Percentiles rank a stretch among this genome's conserved stretches.
Evolutionary conservation across 176 grass and related monocot genomes (phyloP).

Genomic region (Echinochloa phyllopogon): DNA sequence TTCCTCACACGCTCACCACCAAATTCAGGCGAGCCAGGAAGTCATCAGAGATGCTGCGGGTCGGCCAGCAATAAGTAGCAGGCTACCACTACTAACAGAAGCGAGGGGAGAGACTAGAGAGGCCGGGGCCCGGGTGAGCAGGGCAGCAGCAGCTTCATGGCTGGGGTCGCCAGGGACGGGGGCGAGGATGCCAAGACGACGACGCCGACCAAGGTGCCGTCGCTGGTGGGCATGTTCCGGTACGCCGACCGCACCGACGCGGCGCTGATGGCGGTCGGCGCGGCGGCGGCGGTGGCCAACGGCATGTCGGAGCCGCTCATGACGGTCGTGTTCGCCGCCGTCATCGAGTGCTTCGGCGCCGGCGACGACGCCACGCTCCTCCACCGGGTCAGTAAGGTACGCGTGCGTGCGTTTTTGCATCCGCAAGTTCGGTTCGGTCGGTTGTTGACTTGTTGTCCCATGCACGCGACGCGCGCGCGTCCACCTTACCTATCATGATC

Average conservation of each 20-base stretch:
- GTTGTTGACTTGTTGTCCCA: no score
- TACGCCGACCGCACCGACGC: slow-evolving; percentile 47
- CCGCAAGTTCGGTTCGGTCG: no score
- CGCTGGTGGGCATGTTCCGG: slow-evolving; percentile 53
- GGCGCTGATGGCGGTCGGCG: slow-evolving; percentile 55
- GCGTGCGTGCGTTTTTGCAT: neutral
- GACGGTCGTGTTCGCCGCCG: slow-evolving; percentile 56
- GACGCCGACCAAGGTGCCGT: slow-evolving; percentile 34
- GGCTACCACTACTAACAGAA: neutral
- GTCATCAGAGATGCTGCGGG: no score
- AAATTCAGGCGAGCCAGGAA: no score
- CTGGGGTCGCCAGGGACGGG: neutral
- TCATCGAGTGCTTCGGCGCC: slow-evolving; percentile 59
- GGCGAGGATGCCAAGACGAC: neutral
- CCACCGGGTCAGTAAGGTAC: slow-evolving; percentile 65
- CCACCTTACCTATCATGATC: no score
- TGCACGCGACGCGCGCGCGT: no score
- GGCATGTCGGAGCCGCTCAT: slow-evolving; percentile 62
- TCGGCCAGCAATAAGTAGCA: no score
- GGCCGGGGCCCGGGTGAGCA: no score
- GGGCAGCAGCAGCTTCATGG: neutral
- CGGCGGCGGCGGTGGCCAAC: slow-evolving; percentile 57
- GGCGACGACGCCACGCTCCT: slow-evolving; percentile 38
- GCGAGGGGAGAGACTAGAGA: no score
- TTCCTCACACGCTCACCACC: no score